A percentile compares a stretch with the other conserved stretches of the same genome.
Evolutionary conservation across 352 stramenopile genomes (phyloP).

Genomic region (Globisporangium abappressorium): DNA sequence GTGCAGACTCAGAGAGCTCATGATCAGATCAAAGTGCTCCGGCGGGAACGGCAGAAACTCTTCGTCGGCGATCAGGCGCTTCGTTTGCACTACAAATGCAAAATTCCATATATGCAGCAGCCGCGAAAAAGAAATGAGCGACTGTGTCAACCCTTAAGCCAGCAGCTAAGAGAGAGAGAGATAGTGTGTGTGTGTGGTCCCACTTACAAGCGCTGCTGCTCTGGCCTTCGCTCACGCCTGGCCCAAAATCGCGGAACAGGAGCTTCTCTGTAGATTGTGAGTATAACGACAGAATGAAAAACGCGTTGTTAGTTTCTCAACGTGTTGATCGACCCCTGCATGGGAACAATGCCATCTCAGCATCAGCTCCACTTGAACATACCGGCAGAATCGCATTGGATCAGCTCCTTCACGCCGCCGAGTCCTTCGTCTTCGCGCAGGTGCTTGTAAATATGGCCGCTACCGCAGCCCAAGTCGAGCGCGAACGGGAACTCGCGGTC

Average conservation of each 20-base stretch:
- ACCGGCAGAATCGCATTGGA: constrained; percentile 79
- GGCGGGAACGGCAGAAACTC: constrained; percentile 93
- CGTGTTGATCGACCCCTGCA: no score
- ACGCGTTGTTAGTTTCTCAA: no score
- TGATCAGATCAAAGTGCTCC: constrained; percentile 96
- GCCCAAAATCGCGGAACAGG: constrained; percentile 54
- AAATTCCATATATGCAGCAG: constrained; percentile 10
- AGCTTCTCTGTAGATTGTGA: constrained; percentile 42
- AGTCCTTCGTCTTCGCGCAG: constrained; percentile 67
- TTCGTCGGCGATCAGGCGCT: constrained; percentile 86
- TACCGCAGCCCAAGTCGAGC: constrained; percentile 76
- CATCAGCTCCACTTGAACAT: not conserved
- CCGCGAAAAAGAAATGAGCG: not conserved
- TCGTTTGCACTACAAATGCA: constrained; percentile 50
- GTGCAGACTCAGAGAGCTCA: constrained; percentile 93
- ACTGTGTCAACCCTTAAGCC: not conserved
- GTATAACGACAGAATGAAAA: not conserved
- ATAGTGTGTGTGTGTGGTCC: not conserved
- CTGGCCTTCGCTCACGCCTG: not conserved
- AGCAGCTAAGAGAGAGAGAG: not conserved
- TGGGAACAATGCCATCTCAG: no score
- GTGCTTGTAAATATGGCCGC: constrained; percentile 82
- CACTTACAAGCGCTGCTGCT: constrained; percentile 9
- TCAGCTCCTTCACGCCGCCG: constrained; percentile 68
- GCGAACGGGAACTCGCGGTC: constrained; percentile 78